A percentile compares a stretch with the other conserved stretches of the same genome.
Conservation (phyloP, 2,329 filamentous ascomycete genomes). For the Pseudogymnoascus sp. region DNA sequence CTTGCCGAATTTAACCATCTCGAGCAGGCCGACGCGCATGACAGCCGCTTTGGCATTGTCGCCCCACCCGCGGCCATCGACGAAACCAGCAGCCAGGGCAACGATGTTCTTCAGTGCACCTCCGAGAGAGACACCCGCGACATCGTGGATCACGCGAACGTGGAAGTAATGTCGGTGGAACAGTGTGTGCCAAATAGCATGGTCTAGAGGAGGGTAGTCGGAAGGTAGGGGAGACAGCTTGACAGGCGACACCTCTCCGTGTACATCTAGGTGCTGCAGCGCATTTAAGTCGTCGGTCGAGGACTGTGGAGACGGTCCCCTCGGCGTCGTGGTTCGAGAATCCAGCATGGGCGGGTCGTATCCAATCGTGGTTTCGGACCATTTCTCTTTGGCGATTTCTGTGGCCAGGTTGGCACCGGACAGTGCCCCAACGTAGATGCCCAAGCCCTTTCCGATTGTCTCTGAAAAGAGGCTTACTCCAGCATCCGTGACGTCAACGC, state of each 20-base stretch:
- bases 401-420: conserved; percentile 94
- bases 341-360: conserved; percentile 91
- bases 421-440: conserved; percentile 93
- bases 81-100: conserved; percentile 87
- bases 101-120: conserved; percentile 97
- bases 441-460: conserved; percentile 81
- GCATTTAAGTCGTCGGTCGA: conserved; percentile 44
- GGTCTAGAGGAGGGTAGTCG: conserved; percentile 81
- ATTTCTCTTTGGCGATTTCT: conserved; percentile 93
- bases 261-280: conserved; percentile 60
- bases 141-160: conserved; percentile 85
- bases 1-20: conserved; percentile 95
- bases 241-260: conserved; percentile 59
- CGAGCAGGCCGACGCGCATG: conserved; percentile 90
- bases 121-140: conserved; percentile 92
- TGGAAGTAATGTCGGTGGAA: conserved; percentile 98
- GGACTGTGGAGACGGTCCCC: conserved; percentile 41
- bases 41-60: conserved; percentile 98
- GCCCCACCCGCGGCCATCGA: conserved; percentile 92
- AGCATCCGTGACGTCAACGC: conserved; percentile 82
- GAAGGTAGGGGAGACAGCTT: conserved; percentile 68
- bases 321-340: conserved; percentile 64
- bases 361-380: conserved; percentile 92
- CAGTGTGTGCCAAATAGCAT: conserved; percentile 71
- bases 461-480: conserved; percentile 89